Percentiles rank a stretch among this genome's conserved stretches.
Conservation (phyloP, 352 stramenopile species). For the Paralagenidium karlingii region DNA sequence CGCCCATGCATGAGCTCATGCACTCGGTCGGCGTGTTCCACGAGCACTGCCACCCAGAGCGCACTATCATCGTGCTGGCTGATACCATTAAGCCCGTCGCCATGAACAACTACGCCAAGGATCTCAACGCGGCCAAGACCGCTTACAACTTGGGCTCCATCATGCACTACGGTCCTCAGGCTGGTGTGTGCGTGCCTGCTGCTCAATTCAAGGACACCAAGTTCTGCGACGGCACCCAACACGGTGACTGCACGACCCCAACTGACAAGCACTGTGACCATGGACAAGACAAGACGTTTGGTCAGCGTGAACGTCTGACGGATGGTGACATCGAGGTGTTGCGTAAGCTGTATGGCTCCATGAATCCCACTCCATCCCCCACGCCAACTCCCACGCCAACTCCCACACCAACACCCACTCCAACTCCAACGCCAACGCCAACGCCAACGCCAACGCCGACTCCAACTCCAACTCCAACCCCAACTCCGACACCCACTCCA, state of each 20-base stretch:
- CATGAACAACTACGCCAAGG: conserved; percentile 59
- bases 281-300: conserved; percentile 43
- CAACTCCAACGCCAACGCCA: too few relatives aligned
- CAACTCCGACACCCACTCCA: too few relatives aligned
- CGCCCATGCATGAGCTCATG: conserved; percentile 45
- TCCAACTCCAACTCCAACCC: too few relatives aligned
- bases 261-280: conserved; percentile 56
- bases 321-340: conserved; percentile 47
- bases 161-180: conserved; percentile 62
- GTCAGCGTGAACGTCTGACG: conserved; percentile 35
- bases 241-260: conserved; percentile 53
- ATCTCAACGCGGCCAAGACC: conserved; percentile 36
- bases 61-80: conserved; percentile 60
- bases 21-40: conserved; percentile 56
- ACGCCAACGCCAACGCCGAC: too few relatives aligned
- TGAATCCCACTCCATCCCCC: too few relatives aligned
- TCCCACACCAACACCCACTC: too few relatives aligned
- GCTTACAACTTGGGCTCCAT: conserved; percentile 58
- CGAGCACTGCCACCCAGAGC: conserved; percentile 52
- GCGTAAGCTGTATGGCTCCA: conserved; percentile 47
- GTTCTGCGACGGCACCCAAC: conserved; percentile 63
- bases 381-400: too few relatives aligned
- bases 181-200: conserved; percentile 59
- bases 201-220: conserved; percentile 45
- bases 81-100: conserved; percentile 45